Base-by-base conservation (phyloP, 495 filamentous ascomycete species). In the Aspergillus incahuasiensis region DNA sequence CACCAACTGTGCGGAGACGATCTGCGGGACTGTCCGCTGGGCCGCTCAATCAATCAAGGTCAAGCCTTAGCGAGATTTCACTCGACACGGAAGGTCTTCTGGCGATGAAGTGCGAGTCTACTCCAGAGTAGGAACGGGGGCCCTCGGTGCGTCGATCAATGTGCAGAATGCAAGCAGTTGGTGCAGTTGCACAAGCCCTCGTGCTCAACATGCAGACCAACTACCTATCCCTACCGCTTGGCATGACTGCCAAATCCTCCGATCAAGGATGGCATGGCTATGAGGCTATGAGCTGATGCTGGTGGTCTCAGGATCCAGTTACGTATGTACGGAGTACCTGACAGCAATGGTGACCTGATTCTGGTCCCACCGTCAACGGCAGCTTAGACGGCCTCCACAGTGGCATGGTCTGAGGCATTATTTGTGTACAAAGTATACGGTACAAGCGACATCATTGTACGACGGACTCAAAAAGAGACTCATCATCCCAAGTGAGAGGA, bases 1-100 rank as follows among this genome's bases (percentile, higher is more conserved):
- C 18, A 32, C 45, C 48, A 52, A 52, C 35, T 32, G 21, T 42
- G 50, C 50, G 56, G 49, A 47, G 56, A 54, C 52, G 45, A 57
- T 51, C 48, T 52, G 38, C 49, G 49, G 48, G 16, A 49, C 47
- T 38, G 47, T 40, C 34, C 48, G 34, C 13, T 24, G 47, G 19
- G 19, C 19, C 16, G 11, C 43, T 24, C 38, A 41, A 52, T 24
- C 38, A 41, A 52, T 52, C 49, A 52, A 25, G 38, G 18, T 38
- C 18, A n/a, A 8, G 49, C 39, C 12, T 50, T 50, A 50, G 48
- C 48, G 48, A 50, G n/a, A 20, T 15, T 24, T 34, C 34, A 22
- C 19, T 40, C 19, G 12, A 50, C 6, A 40, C 18, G 48, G 21
- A 35, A 15, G 3, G 32, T 2, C 32, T 3, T 15, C 32, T 35